phyloP scores from a whole-genome alignment of 139 green algal species.

The Coelastrella sp. region DNA sequence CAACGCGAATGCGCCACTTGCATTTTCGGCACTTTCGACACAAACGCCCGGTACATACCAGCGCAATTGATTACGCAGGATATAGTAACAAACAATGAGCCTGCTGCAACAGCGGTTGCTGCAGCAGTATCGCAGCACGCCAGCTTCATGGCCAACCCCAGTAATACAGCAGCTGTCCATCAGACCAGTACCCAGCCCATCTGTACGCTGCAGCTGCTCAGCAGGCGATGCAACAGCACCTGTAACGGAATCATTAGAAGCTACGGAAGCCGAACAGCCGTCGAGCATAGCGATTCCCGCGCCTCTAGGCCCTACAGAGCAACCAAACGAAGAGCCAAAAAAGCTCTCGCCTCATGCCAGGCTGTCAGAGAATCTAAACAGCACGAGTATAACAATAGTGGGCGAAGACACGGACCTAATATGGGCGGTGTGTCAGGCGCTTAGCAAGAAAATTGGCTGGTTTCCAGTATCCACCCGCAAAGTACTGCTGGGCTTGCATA shows the following conservation, averaged over 20 bases:
- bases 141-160: background rate
- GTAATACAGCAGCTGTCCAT: background rate
- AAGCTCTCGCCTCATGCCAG: conserved; percentile 2
- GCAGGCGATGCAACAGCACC: background rate
- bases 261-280: conserved; percentile 2
- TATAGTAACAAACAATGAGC: background rate
- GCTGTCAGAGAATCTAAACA: conserved; percentile 3
- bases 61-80: too few species aligned
- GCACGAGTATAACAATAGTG: conserved; percentile 42
- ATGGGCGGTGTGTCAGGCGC: conserved; percentile 43
- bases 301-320: background rate
- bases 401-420: conserved; percentile 49
- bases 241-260: background rate
- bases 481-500: conserved; percentile 54
- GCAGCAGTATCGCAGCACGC: background rate
- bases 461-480: conserved; percentile 44
- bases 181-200: background rate
- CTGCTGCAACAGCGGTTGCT: background rate
- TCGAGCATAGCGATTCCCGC: background rate
- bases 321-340: background rate
- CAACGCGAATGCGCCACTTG: background rate
- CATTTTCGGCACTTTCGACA: too few species aligned
- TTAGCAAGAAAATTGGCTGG: conserved; percentile 48
- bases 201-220: background rate
- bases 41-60: too few species aligned